Base-by-base conservation (phyloP, 202 grass and related monocot genomes). In the Elaeis oleifera region DNA sequence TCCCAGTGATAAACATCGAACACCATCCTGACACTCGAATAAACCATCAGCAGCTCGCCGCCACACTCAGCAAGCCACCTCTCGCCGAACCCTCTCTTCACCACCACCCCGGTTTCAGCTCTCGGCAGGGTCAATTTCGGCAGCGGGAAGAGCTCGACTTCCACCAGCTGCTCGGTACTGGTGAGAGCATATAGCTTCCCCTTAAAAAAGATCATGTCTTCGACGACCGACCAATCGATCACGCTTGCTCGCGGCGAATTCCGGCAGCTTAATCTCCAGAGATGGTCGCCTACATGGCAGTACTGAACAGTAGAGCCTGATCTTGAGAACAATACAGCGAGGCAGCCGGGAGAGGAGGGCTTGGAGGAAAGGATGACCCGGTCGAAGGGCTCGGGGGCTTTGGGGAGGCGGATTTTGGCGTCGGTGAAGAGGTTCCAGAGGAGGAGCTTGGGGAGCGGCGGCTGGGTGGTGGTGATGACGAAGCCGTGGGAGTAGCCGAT, bases 381-480 rank as follows among this genome's bases (percentile, higher is more conserved):
- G 75, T 31, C 26, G 76, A 62, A 60, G 49, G 67, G 68, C 77
- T 79, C 14, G 26, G 65, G 21, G 21, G 23, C 18, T 59, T 67
- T 70, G 72, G 78, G 68, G 64, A 84, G 73, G 49, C 50, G 50
- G 39, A 84, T 77, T 48, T 78, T 77, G 39, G 74, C 66, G 23
- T 83, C 80, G 56, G 82, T 79, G 80, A 90, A 84, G 58, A 95
- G 75, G 78, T 81, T 84, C 62, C 85, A 71, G 57, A 90, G 85
- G 49, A 86, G 74, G 63, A 90, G 64, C 78, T 64, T 78, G 16
- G 76, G 25, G 3, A 69, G 80, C 23, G 75, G 64, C 54, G 71
- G 64, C 22, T 57, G 54, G 55, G 85, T 76, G 72, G 58, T 49
- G 64, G 80, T 87, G 78, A 95, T 61, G 65, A 95, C 80, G 80